phyloP scores from a whole-genome alignment of 2,329 filamentous ascomycete genomes.

The Cercospora sojina region DNA sequence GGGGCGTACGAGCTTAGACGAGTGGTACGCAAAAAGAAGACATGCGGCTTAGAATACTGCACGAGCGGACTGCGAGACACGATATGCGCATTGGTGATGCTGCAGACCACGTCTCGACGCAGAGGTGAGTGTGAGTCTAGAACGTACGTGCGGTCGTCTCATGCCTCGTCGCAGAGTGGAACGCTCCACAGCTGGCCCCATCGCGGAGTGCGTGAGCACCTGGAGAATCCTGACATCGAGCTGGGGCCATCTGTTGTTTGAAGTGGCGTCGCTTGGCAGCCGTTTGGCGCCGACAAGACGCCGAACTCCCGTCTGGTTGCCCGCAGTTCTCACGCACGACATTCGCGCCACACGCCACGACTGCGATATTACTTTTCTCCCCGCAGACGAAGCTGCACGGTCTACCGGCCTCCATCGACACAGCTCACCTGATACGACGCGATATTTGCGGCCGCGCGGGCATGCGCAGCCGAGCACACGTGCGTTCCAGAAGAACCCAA shows the following conservation, averaged over 20 bases:
- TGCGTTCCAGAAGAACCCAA: background rate
- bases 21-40: background rate
- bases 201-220: background rate
- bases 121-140: background rate
- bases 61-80: background rate
- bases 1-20: slow-evolving; percentile 3
- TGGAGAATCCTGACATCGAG: background rate
- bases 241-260: background rate
- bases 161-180: background rate
- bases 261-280: background rate
- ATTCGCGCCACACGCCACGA: background rate
- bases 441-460: background rate
- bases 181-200: background rate
- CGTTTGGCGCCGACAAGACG: background rate
- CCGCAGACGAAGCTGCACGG: background rate
- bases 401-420: background rate
- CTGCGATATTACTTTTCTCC: background rate
- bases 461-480: slow-evolving; percentile 2
- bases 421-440: background rate
- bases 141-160: background rate
- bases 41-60: slow-evolving; percentile 6
- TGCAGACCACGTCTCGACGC: background rate
- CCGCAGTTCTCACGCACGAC: background rate
- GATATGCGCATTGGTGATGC: background rate
- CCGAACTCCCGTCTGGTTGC: background rate